Percentiles rank a stretch among this genome's conserved stretches.
These are phyloP conservation scores for Thraustochytrium striatum DNA, from an alignment of 352 stramenopile species.

Conservation along the genomic window DNA sequence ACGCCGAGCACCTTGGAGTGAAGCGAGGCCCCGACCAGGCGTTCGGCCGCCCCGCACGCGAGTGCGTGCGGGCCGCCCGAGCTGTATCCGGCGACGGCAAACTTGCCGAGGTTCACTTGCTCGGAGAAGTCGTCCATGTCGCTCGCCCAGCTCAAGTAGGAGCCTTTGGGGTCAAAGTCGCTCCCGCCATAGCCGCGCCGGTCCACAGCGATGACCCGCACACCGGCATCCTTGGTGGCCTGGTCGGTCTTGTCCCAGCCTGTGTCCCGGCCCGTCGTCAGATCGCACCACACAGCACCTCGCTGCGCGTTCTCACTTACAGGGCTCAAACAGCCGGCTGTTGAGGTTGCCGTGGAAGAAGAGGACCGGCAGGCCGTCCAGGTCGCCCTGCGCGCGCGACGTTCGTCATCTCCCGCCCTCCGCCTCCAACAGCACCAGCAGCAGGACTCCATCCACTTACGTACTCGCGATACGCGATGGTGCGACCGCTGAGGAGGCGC, in stretches of 20 bases:
- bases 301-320: too few relatives aligned
- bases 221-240: not conserved
- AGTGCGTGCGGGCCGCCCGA: not conserved
- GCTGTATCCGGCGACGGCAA: not conserved
- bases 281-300: too few relatives aligned
- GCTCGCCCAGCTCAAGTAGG: not conserved
- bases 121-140: not conserved
- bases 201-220: not conserved
- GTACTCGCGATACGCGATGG: not conserved
- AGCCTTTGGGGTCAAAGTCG: not conserved
- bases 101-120: not conserved
- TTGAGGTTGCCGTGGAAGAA: not conserved
- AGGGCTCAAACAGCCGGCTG: not conserved
- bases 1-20: not conserved
- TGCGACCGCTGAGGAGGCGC: not conserved
- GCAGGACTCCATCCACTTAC: not conserved
- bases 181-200: not conserved
- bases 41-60: not conserved
- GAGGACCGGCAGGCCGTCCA: not conserved
- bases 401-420: not conserved
- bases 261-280: too few relatives aligned
- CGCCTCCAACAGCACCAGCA: not conserved
- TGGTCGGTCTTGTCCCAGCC: not conserved
- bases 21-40: not conserved
- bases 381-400: not conserved